Evolutionary conservation across 2,329 filamentous ascomycete species (phyloP).

Genomic region (Kalaharituber pfeilii): DNA sequence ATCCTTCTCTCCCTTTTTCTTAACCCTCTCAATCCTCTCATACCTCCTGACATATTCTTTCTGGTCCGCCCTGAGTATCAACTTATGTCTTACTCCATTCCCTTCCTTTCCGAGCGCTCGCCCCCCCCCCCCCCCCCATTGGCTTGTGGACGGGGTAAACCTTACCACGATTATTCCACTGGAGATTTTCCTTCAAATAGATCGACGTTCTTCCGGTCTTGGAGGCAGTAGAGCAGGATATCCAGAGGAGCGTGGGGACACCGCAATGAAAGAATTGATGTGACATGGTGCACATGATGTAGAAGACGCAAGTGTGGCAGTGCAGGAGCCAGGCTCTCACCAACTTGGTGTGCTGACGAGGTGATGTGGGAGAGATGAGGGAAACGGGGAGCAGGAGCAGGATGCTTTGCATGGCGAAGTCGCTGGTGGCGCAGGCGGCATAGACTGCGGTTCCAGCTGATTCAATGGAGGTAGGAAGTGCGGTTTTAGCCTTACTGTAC

Average conservation of each 20-base stretch:
- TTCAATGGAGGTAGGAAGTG: slow-evolving; percentile 35
- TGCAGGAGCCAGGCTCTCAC: slow-evolving; percentile 79
- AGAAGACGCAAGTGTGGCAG: slow-evolving; percentile 86
- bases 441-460: slow-evolving; percentile 45
- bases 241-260: slow-evolving; percentile 66
- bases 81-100: slow-evolving; percentile 58
- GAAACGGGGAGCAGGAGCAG: slow-evolving; percentile 87
- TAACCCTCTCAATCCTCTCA: slow-evolving; percentile 45
- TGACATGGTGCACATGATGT: slow-evolving; percentile 55
- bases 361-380: slow-evolving; percentile 53
- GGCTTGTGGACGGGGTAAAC: slow-evolving; percentile 88
- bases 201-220: slow-evolving; percentile 59
- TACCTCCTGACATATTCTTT: slow-evolving; percentile 58
- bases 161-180: slow-evolving; percentile 88
- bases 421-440: slow-evolving; percentile 80
- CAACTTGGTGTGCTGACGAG: slow-evolving; percentile 57
- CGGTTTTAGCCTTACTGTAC: slow-evolving; percentile 46
- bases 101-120: slow-evolving; percentile 67
- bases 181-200: slow-evolving; percentile 85
- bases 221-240: slow-evolving; percentile 67
- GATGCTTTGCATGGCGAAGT: slow-evolving; percentile 97
- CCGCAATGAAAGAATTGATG: slow-evolving; percentile 79
- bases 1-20: slow-evolving; percentile 50
- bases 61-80: slow-evolving; percentile 87
- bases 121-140: slow-evolving; percentile 59